Percentiles rank a stretch among this genome's conserved stretches.
These are phyloP conservation scores for Plasmopara muralis DNA, from an alignment of 352 stramenopile species.

Conservation along the genomic window DNA sequence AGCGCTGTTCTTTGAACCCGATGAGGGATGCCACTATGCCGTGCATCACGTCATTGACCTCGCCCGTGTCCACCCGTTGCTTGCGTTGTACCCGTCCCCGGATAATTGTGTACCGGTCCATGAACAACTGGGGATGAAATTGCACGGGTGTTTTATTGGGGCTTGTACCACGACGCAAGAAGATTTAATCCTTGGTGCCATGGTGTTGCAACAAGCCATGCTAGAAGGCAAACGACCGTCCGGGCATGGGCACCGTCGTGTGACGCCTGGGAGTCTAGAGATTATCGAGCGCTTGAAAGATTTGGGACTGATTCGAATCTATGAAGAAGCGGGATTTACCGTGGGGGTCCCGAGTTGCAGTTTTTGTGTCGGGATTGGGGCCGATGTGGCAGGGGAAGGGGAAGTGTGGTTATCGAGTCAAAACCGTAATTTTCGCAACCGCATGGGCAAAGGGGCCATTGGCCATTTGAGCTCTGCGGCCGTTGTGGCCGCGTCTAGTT, in stretches of 20 bases:
- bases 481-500: constrained; percentile 67
- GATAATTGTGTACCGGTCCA: constrained; percentile 71
- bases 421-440: constrained; percentile 84
- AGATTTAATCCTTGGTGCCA: constrained; percentile 66
- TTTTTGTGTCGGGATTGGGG: constrained; percentile 77
- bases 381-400: constrained; percentile 60
- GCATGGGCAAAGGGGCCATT: constrained; percentile 78
- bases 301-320: constrained; percentile 61
- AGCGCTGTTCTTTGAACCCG: constrained; percentile 61
- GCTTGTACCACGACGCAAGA: constrained; percentile 79
- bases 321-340: constrained; percentile 72
- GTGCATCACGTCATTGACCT: constrained; percentile 73
- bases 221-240: constrained; percentile 50
- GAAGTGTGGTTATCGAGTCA: constrained; percentile 80
- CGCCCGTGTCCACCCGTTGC: constrained; percentile 44
- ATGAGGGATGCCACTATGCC: constrained; percentile 63
- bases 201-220: constrained; percentile 73
- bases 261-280: constrained; percentile 72
- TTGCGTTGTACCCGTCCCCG: constrained; percentile 71
- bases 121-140: constrained; percentile 67
- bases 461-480: constrained; percentile 66
- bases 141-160: constrained; percentile 80
- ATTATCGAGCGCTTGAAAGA: constrained; percentile 60
- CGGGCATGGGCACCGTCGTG: constrained; percentile 44
- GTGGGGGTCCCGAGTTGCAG: constrained; percentile 73